Percentiles rank a stretch among this genome's conserved stretches.
phyloP scores from a whole-genome alignment of 352 stramenopile species.

The Globisporangium rhizosaccharum region DNA sequence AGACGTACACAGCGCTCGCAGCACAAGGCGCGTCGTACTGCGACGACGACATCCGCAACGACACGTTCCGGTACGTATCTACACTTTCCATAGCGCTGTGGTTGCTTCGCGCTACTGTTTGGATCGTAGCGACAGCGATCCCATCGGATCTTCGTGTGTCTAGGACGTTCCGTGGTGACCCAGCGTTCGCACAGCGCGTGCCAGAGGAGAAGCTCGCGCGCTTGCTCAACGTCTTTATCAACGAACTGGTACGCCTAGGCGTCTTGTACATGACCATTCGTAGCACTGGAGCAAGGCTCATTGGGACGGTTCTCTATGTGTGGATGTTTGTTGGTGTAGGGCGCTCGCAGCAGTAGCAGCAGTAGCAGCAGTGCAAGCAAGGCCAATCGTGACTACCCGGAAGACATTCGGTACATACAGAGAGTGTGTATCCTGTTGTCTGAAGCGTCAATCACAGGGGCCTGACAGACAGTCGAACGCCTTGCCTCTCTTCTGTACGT shows the following conservation, averaged over 20 bases:
- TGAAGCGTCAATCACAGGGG: no score
- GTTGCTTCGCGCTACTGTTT: background rate
- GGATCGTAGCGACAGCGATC: background rate
- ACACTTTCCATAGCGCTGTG: background rate
- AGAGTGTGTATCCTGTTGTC: background rate
- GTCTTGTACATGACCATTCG: no score
- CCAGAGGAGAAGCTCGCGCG: conserved; percentile 89
- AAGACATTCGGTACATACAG: conserved; percentile 30
- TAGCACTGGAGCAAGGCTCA: background rate
- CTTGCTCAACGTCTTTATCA: conserved; percentile 91
- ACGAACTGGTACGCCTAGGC: conserved; percentile 46
- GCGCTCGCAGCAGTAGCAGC: no score
- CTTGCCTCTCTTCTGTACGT: background rate
- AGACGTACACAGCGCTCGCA: conserved; percentile 67
- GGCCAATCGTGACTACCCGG: conserved; percentile 19
- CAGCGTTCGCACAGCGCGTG: conserved; percentile 84
- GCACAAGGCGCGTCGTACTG: conserved; percentile 69
- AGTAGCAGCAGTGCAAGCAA: conserved; percentile 5
- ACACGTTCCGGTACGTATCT: conserved; percentile 71
- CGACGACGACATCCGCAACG: conserved; percentile 88
- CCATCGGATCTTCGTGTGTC: background rate
- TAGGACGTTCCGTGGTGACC: conserved; percentile 83
- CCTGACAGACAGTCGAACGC: no score
- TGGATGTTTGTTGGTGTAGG: background rate
- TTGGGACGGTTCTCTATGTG: background rate